These are phyloP conservation scores for Aspergillus japonicus DNA, from an alignment of 2,329 filamentous ascomycete genomes.

Conservation along the genomic window DNA sequence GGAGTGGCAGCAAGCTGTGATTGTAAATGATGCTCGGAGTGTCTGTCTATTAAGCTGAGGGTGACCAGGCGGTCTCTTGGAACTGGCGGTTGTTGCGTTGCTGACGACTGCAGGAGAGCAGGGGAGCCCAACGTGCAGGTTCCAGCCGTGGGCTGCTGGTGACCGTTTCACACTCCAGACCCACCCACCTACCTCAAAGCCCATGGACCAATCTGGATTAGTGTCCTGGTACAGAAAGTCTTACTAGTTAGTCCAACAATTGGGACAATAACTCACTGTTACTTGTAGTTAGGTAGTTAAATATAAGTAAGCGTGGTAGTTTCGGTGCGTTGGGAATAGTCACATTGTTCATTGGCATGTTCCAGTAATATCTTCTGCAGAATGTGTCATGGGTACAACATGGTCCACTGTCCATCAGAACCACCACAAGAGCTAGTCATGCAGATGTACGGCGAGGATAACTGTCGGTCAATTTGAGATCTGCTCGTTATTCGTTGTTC, in stretches of 20 bases:
- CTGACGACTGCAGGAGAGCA: slow-evolving; percentile 30
- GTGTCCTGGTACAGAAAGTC: slow-evolving; percentile 14
- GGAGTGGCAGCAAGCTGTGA: slow-evolving; percentile 12
- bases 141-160: slow-evolving; percentile 4
- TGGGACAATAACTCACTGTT: no score
- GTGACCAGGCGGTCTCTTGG: slow-evolving; percentile 22
- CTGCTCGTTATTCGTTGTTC: background rate
- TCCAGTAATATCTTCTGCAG: background rate
- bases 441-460: background rate
- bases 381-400: background rate
- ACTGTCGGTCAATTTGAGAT: background rate
- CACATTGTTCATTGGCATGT: no score
- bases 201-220: slow-evolving; percentile 18
- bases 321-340: no score
- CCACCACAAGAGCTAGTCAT: background rate
- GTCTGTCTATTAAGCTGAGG: slow-evolving; percentile 21
- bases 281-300: no score
- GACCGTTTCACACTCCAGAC: slow-evolving; percentile 24
- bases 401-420: background rate
- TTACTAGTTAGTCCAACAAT: no score
- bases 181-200: slow-evolving; percentile 7
- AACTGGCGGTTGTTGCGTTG: slow-evolving; percentile 28
- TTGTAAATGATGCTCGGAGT: slow-evolving; percentile 19
- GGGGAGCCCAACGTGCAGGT: slow-evolving; percentile 29
- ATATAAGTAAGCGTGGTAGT: no score